Evolutionary conservation across 2,329 filamentous ascomycete species (phyloP), one percentile per base, ranked within the genome.

Genomic region (Cladophialophora psammophila): DNA sequence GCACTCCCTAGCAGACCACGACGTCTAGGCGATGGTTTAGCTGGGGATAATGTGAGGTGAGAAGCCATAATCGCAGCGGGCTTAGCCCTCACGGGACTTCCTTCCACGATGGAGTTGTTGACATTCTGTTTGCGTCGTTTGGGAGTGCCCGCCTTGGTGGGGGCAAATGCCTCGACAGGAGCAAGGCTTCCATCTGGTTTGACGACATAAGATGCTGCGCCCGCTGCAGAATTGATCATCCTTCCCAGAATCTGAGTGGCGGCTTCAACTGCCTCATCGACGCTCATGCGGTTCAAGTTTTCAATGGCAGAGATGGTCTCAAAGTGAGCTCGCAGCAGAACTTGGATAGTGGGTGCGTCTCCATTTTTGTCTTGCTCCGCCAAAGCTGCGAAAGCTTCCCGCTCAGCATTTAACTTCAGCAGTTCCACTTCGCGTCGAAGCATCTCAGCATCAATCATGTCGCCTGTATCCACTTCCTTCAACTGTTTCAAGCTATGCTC

Each of bases 241-340:
- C 91, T 90, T 66, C 87, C 86, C 59, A 99, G 88, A 55, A 94
- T 89, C 26, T 84, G 84, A 76, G 90, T 93, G 32, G 94, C 95
- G 64, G 91, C 89, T 15, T 90, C 83, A 1, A 97, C 86, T 1
- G 94, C 95, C 69, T 96, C 90, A 38, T 90, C 88, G 76, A 96
- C 92, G 65, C 86, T 90, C 89, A 98, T 93, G 40, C 87, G 84
- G 72, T 94, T 87, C 31, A 95, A 92, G 71, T 92, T 91, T 63
- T 90, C 88, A 62, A 99, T 86, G 0, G 93, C 92, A 4, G 92
- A 84, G 68, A 98, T 87, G 1, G 94, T 94, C 74, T 97, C 94
- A 73, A 99, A 96, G 74, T 98, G 94, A 12, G 94, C 92, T 61
- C 91, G 90, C 10, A 98, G 86, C 63, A 99, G 85, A 58, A 92